These are phyloP conservation scores for Sporothrix brunneoviolacea DNA, from an alignment of 2,329 filamentous ascomycete species.

Conservation along the genomic window DNA sequence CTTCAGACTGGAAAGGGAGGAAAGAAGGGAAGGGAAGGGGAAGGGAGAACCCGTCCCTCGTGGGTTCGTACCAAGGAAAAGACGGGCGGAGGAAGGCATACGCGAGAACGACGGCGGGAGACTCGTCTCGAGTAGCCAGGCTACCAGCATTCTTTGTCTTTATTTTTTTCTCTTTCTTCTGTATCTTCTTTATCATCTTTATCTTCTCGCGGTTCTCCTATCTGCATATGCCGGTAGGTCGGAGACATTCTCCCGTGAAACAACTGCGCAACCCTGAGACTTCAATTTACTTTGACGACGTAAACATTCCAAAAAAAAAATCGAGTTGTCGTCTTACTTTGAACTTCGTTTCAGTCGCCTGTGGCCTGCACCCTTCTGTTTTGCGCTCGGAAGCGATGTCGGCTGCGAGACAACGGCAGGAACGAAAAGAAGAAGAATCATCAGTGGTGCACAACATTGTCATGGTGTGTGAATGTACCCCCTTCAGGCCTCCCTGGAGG, in stretches of 20 bases:
- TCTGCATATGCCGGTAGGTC: slow-evolving; percentile 1
- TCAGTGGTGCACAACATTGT: no score
- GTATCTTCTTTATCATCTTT: no score
- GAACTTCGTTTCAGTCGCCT: neutral
- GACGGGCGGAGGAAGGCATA: no score
- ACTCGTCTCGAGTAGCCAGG: neutral
- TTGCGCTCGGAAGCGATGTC: no score
- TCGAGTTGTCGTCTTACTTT: no score
- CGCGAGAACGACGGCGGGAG: neutral
- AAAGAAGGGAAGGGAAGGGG: neutral
- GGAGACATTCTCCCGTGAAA: neutral
- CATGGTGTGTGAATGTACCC: no score
- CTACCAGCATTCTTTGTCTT: neutral
- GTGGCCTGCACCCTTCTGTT: neutral
- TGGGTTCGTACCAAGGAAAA: neutral
- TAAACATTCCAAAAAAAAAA: neutral
- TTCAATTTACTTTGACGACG: slow-evolving; percentile 1
- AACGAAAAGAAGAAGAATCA: no score
- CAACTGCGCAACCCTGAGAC: no score
- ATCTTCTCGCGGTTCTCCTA: neutral
- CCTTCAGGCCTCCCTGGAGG: no score
- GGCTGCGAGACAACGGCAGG: no score
- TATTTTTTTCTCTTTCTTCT: no score
- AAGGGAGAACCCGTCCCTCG: neutral
- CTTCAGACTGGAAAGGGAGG: neutral